These are phyloP conservation scores for Fusarium sp. DNA, from an alignment of 2,329 filamentous ascomycete species.

Conservation along the genomic window DNA sequence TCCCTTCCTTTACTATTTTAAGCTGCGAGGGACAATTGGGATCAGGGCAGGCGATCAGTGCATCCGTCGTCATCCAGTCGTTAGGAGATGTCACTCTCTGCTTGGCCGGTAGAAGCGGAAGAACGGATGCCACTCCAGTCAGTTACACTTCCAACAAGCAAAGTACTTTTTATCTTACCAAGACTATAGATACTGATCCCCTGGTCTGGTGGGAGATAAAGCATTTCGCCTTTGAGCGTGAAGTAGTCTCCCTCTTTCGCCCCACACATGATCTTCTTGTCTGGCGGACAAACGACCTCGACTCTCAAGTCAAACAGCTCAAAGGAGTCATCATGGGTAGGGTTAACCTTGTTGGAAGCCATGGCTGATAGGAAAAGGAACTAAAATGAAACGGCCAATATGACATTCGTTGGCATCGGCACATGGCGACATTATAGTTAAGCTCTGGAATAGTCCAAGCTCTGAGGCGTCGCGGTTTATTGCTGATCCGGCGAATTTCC, in stretches of 20 bases:
- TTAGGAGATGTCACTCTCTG: neutral
- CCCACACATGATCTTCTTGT: neutral
- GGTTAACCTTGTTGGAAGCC: neutral
- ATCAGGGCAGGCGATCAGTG: neutral
- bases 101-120: neutral
- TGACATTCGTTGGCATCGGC: rapidly evolving
- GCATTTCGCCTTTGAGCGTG: neutral
- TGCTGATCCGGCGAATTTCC: neutral
- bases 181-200: neutral
- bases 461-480: rapidly evolving
- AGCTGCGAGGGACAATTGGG: neutral
- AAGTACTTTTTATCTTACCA: neutral
- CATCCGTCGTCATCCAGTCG: neutral
- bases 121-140: neutral
- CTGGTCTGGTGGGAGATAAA: neutral
- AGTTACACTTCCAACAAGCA: no score
- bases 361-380: neutral
- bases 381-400: rapidly evolving
- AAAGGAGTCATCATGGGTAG: neutral
- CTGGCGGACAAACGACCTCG: neutral
- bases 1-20: neutral
- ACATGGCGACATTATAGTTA: neutral
- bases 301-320: neutral
- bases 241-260: neutral
- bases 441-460: neutral